Percentiles rank a stretch among this genome's conserved stretches.
Evolutionary conservation across 257 asterid genomes (phyloP).

Genomic region (Apocynum venetum): DNA sequence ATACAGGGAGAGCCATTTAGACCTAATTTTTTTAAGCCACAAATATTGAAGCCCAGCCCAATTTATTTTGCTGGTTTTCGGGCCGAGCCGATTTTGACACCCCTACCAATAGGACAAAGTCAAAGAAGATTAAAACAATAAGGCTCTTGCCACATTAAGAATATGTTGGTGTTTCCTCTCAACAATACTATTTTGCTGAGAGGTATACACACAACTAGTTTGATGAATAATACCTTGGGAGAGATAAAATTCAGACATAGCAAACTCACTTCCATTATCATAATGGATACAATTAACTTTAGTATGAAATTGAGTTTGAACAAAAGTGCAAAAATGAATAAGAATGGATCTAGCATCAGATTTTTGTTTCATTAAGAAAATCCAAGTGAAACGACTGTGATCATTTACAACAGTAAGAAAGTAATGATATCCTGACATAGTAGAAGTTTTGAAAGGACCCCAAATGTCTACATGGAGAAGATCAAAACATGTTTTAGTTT

Average conservation of each 20-base stretch:
- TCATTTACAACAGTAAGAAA: slow-evolving; percentile 7
- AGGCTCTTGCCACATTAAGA: background rate
- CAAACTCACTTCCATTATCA: slow-evolving; percentile 4
- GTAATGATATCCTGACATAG: background rate
- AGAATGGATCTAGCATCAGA: background rate
- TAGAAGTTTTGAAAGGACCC: background rate
- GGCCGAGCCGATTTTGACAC: too few relatives aligned
- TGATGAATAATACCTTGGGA: background rate
- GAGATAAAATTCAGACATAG: background rate
- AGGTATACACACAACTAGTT: background rate
- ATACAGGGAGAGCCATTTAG: too few relatives aligned
- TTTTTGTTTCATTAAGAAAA: background rate
- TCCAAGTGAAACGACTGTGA: background rate
- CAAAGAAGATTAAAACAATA: background rate
- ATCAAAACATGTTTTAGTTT: background rate
- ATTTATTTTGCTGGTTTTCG: too few relatives aligned
- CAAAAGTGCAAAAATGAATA: too few relatives aligned
- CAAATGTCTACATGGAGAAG: background rate
- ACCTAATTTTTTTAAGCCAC: too few relatives aligned
- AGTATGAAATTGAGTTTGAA: background rate
- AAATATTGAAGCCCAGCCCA: too few relatives aligned
- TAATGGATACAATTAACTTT: background rate
- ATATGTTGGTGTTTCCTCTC: slow-evolving; percentile 7
- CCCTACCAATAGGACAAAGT: background rate
- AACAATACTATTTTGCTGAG: background rate